These are phyloP conservation scores for Aplosporella prunicola DNA, from an alignment of 2,329 filamentous ascomycete genomes.

Conservation along the genomic window DNA sequence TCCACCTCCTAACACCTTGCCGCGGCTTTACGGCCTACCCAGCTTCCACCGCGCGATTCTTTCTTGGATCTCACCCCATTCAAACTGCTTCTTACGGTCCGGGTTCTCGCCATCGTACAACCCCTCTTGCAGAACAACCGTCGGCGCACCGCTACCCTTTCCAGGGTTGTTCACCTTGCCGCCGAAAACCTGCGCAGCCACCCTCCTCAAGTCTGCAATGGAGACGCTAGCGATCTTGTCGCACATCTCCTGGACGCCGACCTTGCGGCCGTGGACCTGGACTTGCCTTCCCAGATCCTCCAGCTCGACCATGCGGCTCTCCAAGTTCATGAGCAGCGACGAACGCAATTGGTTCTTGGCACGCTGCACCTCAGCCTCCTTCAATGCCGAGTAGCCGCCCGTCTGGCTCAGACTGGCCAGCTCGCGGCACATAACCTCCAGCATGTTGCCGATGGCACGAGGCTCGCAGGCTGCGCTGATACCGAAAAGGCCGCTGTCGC, in stretches of 20 bases:
- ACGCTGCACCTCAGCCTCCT: slow-evolving; percentile 69
- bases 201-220: slow-evolving; percentile 68
- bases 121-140: slow-evolving; percentile 89
- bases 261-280: slow-evolving; percentile 89
- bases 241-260: slow-evolving; percentile 92
- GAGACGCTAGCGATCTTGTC: slow-evolving; percentile 72
- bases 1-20: neutral
- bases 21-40: slow-evolving; percentile 46
- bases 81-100: slow-evolving; percentile 56
- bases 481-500: slow-evolving; percentile 88
- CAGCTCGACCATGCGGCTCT: slow-evolving; percentile 92
- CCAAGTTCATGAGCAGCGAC: slow-evolving; percentile 90
- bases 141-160: slow-evolving; percentile 74
- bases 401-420: slow-evolving; percentile 69
- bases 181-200: slow-evolving; percentile 68
- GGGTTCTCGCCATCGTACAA: slow-evolving; percentile 50
- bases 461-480: slow-evolving; percentile 83
- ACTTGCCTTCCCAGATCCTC: slow-evolving; percentile 93
- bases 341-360: slow-evolving; percentile 96
- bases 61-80: slow-evolving; percentile 85
- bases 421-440: slow-evolving; percentile 92
- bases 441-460: slow-evolving; percentile 67
- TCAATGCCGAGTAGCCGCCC: slow-evolving; percentile 62
- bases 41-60: slow-evolving; percentile 76
- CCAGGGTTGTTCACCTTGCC: slow-evolving; percentile 69